Conservation (phyloP, 352 stramenopile species). For the Thalassiosira hispida region DNA sequence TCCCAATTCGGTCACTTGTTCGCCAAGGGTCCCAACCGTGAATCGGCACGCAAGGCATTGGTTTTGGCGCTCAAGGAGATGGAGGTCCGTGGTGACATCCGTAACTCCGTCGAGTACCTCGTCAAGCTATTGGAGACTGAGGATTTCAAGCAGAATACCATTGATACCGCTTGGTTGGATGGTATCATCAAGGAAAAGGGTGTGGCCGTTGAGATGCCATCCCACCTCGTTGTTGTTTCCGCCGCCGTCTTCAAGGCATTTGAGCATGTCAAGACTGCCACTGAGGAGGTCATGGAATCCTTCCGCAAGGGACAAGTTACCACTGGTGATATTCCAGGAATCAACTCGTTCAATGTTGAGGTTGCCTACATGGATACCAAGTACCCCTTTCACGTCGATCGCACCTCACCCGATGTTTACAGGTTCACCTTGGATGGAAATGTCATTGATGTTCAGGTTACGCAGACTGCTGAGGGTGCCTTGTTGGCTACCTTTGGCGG, state of each 20-base stretch:
- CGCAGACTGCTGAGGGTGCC: constrained; percentile 85
- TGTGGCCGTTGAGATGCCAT: constrained; percentile 78
- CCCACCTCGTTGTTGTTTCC: constrained; percentile 79
- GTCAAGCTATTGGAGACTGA: constrained; percentile 99
- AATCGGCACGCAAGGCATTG: constrained; percentile 97
- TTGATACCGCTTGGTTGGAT: constrained; percentile 99
- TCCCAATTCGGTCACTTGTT: constrained; percentile 99
- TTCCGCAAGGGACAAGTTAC: constrained; percentile 84
- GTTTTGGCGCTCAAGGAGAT: constrained; percentile 99
- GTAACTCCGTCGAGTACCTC: constrained; percentile 99
- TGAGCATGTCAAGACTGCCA: constrained; percentile 75
- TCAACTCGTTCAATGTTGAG: constrained; percentile 89
- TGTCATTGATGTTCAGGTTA: constrained; percentile 76
- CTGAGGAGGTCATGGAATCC: constrained; percentile 73
- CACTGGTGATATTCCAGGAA: constrained; percentile 68
- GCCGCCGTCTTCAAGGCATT: constrained; percentile 84
- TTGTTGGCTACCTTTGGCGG: constrained; percentile 87
- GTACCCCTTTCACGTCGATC: constrained; percentile 95
- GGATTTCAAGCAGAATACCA: constrained; percentile 98
- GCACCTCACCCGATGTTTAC: constrained; percentile 89
- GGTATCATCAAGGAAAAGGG: constrained; percentile 94
- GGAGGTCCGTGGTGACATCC: constrained; percentile 97
- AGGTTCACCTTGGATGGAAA: constrained; percentile 95
- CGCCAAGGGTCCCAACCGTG: constrained; percentile 94
- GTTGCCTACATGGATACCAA: constrained; percentile 99